phyloP scores from a whole-genome alignment of 2,329 filamentous ascomycete species.

The Sporothrix schenckii region DNA sequence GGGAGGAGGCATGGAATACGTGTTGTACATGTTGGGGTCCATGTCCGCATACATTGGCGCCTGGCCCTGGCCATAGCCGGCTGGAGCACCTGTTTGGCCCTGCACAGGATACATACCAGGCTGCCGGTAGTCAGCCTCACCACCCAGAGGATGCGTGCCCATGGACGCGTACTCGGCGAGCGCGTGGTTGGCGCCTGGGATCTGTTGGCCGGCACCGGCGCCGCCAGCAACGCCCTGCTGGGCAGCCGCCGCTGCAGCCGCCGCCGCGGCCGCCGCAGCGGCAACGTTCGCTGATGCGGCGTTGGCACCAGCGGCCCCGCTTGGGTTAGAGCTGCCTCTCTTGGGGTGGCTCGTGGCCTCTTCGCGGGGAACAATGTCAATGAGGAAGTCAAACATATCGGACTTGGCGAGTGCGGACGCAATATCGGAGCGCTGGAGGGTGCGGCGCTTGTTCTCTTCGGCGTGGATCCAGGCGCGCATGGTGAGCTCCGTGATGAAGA shows the following conservation, averaged over 20 bases:
- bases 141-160: conserved; percentile 63
- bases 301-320: conserved; percentile 39
- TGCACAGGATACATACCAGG: conserved; percentile 80
- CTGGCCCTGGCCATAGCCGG: conserved; percentile 75
- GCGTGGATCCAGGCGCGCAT: conserved; percentile 99
- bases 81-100: conserved; percentile 71
- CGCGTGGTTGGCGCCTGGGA: conserved; percentile 57
- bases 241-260: conserved; percentile 38
- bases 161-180: conserved; percentile 63
- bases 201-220: conserved; percentile 54
- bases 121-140: conserved; percentile 78
- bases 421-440: conserved; percentile 93
- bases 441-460: conserved; percentile 97
- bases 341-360: conserved; percentile 87
- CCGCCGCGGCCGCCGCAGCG: conserved; percentile 33
- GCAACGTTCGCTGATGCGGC: conserved; percentile 58
- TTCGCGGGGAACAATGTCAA: conserved; percentile 96
- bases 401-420: conserved; percentile 94
- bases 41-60: conserved; percentile 80
- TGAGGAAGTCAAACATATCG: conserved; percentile 99
- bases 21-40: conserved; percentile 78
- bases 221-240: conserved; percentile 53
- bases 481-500: conserved; percentile 97
- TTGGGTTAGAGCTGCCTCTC: conserved; percentile 57
- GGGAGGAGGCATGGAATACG: conserved; percentile 77